Conservation (phyloP, 225 moss, liverwort and hornwort species). For the Pseudoscleropodium purum region DNA sequence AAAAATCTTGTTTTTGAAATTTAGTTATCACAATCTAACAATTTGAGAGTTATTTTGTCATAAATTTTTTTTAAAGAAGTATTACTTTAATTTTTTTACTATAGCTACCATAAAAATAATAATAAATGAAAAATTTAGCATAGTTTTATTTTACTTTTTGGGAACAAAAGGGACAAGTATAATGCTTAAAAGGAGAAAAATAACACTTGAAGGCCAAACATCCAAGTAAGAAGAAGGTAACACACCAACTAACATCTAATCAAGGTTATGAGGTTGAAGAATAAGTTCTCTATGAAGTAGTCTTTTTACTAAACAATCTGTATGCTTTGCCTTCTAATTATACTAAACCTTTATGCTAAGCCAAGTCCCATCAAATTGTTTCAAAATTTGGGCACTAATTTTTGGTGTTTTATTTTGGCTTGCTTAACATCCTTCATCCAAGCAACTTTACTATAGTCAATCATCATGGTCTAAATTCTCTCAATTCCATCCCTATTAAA, state of each 20-base stretch:
- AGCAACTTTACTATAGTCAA: accelerated
- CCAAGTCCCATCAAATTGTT: background rate
- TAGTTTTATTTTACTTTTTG: too few species aligned
- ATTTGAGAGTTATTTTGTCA: background rate
- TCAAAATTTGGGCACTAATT: background rate
- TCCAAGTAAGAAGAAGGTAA: too few species aligned
- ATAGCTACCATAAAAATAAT: background rate
- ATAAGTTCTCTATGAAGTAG: too few species aligned
- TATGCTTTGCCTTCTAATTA: background rate
- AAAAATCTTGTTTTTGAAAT: too few species aligned
- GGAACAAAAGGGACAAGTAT: too few species aligned
- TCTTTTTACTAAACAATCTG: background rate
- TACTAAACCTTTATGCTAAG: background rate
- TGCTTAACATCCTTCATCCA: background rate
- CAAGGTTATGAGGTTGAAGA: too few species aligned
- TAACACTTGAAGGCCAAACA: too few species aligned
- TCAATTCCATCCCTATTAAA: background rate
- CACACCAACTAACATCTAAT: too few species aligned
- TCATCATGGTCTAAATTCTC: background rate
- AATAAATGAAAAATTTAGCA: background rate
- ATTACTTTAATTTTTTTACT: background rate
- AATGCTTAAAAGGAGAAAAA: too few species aligned
- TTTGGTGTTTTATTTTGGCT: accelerated
- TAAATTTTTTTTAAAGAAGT: background rate
- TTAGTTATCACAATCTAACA: background rate